These are phyloP conservation scores for Cystobasidium sp. DNA, from an alignment of 1,284 basidiomycete genomes.

Conservation along the genomic window DNA sequence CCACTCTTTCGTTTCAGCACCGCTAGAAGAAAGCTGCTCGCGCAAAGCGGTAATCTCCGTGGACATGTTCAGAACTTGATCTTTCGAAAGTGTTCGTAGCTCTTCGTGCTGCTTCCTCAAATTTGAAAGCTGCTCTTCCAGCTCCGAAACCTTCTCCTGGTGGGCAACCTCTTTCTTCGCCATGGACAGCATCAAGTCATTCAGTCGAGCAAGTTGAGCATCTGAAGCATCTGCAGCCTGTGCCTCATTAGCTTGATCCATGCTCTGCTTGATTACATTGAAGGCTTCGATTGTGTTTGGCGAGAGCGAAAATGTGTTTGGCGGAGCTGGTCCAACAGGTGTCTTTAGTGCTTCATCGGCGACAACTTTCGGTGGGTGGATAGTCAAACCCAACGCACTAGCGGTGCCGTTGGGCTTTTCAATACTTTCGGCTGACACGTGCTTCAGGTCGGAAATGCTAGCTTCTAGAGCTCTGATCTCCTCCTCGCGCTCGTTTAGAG, in stretches of 20 bases:
- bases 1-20: conserved; percentile 42
- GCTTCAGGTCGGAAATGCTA: conserved; percentile 43
- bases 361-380: conserved; percentile 16
- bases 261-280: conserved; percentile 45
- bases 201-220: conserved; percentile 65
- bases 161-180: conserved; percentile 89
- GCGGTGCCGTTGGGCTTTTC: background rate
- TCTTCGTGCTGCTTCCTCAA: conserved; percentile 78
- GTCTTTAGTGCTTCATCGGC: conserved; percentile 25
- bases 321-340: conserved; percentile 15
- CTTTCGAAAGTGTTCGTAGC: conserved; percentile 72
- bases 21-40: conserved; percentile 63
- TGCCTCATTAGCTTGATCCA: conserved; percentile 28
- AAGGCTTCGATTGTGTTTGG: conserved; percentile 48
- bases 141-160: conserved; percentile 71
- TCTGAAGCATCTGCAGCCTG: conserved; percentile 43
- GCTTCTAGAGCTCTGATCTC: conserved; percentile 74
- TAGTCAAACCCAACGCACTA: background rate
- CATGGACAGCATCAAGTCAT: conserved; percentile 90
- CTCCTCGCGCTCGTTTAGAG: conserved; percentile 80
- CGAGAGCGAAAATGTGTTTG: conserved; percentile 43
- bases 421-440: conserved; percentile 64
- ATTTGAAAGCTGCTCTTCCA: conserved; percentile 69
- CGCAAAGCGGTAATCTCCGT: conserved; percentile 76
- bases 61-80: conserved; percentile 83